Percentiles rank a stretch among this genome's conserved stretches.
Conservation (phyloP, 176 grass and related monocot genomes). For the Oryza officinalis region DNA sequence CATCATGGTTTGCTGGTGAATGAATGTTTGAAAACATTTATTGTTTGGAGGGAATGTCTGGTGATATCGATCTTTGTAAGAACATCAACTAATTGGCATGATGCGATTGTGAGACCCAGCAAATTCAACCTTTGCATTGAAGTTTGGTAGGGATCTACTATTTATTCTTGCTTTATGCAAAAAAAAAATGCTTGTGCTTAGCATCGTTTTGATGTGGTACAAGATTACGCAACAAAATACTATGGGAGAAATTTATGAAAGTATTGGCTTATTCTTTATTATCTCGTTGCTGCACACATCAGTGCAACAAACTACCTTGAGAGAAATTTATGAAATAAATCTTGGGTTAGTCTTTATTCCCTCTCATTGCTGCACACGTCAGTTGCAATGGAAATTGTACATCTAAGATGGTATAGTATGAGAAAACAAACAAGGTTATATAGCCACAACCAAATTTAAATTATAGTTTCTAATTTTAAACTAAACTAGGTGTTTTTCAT, state of each 20-base stretch:
- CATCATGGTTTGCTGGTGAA: not conserved
- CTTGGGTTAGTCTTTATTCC: too few species aligned
- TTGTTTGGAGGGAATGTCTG: not conserved
- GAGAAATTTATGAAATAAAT: too few species aligned
- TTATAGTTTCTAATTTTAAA: too few species aligned
- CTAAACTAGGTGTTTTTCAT: too few species aligned
- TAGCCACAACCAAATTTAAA: too few species aligned
- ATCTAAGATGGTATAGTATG: too few species aligned
- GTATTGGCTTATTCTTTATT: not conserved
- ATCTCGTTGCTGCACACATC: not conserved
- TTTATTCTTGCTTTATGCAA: too few species aligned
- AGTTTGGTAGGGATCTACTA: not conserved
- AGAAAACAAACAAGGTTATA: too few species aligned
- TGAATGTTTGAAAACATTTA: not conserved
- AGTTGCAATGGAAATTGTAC: too few species aligned
- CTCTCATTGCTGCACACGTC: too few species aligned
- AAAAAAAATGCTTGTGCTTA: not conserved
- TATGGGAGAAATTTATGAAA: not conserved
- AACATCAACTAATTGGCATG: not conserved
- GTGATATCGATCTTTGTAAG: not conserved
- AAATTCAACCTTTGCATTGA: not conserved
- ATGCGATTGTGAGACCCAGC: not conserved
- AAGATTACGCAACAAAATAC: not conserved
- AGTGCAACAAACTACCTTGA: too few species aligned
- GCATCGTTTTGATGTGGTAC: not conserved